These are phyloP conservation scores for Clavispora asparagi DNA, from an alignment of 805 yeast species.

Conservation along the genomic window DNA sequence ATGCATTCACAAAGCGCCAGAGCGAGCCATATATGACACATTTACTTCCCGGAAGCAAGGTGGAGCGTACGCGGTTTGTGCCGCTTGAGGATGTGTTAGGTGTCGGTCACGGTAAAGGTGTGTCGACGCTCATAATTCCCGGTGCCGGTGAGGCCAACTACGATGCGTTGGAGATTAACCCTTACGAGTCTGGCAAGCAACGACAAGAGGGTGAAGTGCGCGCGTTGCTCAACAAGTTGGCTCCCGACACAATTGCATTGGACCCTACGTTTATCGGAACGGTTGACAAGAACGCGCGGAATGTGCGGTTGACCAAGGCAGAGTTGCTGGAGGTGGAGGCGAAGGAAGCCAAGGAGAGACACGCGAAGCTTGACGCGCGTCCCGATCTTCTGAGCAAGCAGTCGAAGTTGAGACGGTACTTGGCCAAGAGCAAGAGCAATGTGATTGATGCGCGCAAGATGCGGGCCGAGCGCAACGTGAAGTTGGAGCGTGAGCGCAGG, in stretches of 20 bases:
- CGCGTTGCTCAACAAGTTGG: slow-evolving; percentile 75
- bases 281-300: slow-evolving; percentile 66
- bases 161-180: slow-evolving; percentile 90
- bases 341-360: slow-evolving; percentile 26
- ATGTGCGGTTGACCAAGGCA: slow-evolving; percentile 58
- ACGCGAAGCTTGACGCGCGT: slow-evolving; percentile 48
- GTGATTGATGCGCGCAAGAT: slow-evolving; percentile 81
- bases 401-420: slow-evolving; percentile 72
- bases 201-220: slow-evolving; percentile 92
- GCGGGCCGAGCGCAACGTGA: slow-evolving; percentile 69
- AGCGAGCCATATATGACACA: slow-evolving; percentile 90
- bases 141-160: slow-evolving; percentile 98
- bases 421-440: slow-evolving; percentile 79
- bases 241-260: slow-evolving; percentile 86
- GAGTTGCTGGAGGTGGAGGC: slow-evolving; percentile 41
- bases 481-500: slow-evolving; percentile 68
- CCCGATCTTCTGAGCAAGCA: slow-evolving; percentile 76
- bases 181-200: slow-evolving; percentile 86
- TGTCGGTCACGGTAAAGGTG: slow-evolving; percentile 68
- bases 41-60: slow-evolving; percentile 68
- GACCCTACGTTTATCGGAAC: slow-evolving; percentile 87
- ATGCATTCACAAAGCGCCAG: slow-evolving; percentile 65
- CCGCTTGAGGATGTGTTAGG: slow-evolving; percentile 98
- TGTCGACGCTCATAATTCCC: slow-evolving; percentile 84
- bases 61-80: slow-evolving; percentile 66